Base-by-base conservation (phyloP, 1,284 basidiomycete species). In the Dichomitus squalens region DNA sequence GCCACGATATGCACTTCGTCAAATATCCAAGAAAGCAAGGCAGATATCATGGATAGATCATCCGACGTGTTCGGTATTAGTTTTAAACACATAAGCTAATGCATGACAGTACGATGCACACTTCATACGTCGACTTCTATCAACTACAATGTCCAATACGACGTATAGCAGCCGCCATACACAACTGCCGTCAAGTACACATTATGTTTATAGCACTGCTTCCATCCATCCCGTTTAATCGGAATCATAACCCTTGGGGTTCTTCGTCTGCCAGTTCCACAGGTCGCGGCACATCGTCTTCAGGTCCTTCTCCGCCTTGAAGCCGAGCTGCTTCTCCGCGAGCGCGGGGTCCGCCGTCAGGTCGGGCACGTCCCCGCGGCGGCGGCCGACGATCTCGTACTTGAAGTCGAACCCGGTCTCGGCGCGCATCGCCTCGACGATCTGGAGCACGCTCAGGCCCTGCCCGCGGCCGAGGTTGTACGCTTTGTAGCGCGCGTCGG, bases 391-490 rank as follows among this genome's bases (percentile, higher is more conserved):
- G 66, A 98, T 86, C 73, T 95, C 88, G 72, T 89, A 94, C 76
- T 93, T 86, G 81, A 88, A 99, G 57, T 93, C 83, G 68, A 89
- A 92, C 7, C 93, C 93, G 29, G 92, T 93, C 1, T 93, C 93
- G 73, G 92, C 92, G 66, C 83, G 83, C 97, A 99, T 99, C 14
- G 96, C 96, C 52, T 94, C 92, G 56, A 98, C 84, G 74, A 99
- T 98, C 72, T 97, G 87, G 50, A 98, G 81, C 23, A 99, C 96
- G 66, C 89, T 93, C 83, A 95, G 87, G 39, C 96, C 97, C 57
- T 86, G 83, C 39, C 97, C 97, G 71, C 91, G 93, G 47, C 97
- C 97, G 34, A 99, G 86, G 76, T 99, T 99, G 81, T 96, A 99
- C 12, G 93, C 94, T 74, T 96, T 93, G 83, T 82, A 97, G 57